A percentile compares a stretch with the other conserved stretches of the same genome.
These are phyloP conservation scores for Syzygium aromaticum DNA, from an alignment of 345 rosid genomes.

Conservation along the genomic window DNA sequence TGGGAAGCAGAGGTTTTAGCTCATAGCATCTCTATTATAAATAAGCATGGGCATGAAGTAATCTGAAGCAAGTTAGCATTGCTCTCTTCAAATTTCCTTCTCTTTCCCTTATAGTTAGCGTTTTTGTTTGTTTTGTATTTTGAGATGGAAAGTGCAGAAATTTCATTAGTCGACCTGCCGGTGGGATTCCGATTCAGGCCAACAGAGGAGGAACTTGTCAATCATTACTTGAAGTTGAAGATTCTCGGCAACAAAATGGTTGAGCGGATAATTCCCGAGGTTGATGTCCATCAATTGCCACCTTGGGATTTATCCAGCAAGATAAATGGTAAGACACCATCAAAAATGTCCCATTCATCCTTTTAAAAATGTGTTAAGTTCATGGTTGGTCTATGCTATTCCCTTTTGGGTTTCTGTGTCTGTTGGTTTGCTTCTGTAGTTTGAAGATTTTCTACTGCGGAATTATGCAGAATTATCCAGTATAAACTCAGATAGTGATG, in stretches of 20 bases:
- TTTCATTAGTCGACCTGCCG: neutral
- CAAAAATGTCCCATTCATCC: neutral
- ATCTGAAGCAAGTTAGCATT: neutral
- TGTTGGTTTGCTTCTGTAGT: neutral
- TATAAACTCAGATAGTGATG: neutral
- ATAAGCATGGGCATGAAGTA: neutral
- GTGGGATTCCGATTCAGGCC: neutral
- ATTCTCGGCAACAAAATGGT: neutral
- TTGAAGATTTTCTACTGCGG: neutral
- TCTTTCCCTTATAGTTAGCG: neutral
- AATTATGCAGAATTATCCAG: neutral
- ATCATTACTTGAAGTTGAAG: neutral
- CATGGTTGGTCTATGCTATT: neutral
- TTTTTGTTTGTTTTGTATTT: neutral
- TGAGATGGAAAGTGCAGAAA: neutral
- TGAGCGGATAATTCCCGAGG: neutral
- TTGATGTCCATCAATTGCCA: neutral
- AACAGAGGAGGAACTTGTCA: conserved; percentile 1
- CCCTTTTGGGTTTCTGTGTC: neutral
- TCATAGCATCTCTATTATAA: neutral
- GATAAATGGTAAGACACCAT: neutral
- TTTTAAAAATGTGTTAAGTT: neutral
- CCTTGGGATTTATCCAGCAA: neutral
- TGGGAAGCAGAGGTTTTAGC: neutral
- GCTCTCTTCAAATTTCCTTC: neutral